Evolutionary conservation across 2,329 filamentous ascomycete genomes (phyloP), one percentile per base, ranked within the genome.

Genomic region (Trichoderma endophyticum): DNA sequence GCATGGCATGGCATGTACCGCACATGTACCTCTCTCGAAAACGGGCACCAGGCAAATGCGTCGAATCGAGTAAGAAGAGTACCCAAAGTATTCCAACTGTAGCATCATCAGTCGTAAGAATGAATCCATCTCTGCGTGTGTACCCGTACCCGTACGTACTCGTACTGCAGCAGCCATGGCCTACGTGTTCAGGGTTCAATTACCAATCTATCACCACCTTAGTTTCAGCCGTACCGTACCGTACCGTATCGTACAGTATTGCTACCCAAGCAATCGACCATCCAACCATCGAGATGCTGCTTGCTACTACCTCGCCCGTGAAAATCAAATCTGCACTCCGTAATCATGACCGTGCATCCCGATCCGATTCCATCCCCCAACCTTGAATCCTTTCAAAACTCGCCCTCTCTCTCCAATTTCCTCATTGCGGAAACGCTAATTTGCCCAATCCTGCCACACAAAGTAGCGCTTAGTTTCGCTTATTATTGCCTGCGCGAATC

Each of bases 381-480:
- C 39, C 39, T 43, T 43, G 39, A 36, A 36, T 36, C 34, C 34
- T 36, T 14, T 30, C 12, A 18, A 32, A 24, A 6, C 51, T 56
- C 32, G 18, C 32, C 15, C n/a, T 36, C 24, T 59, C n/a, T 21
- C 36, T 15, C n/a, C 24, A 68, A 30, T 59, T 43, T 15, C 26
- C 56, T 34, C 18, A 24, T 28, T 61, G 57, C 66, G 36, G 18
- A 63, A 54, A 51, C 39, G 34, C 66, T 61, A 51, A 61, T 51
- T 61, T 69, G 21, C 56, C 36, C 26, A 48, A 51, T 61, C 57
- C 57, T 61, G 36, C 26, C 36, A 61, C 26, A 39, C 34, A 7
- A 15, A 15, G 54, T 69, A 69, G 66, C 66, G 66, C 57, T 61
- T 61, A 69, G 66, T 69, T 69, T 69, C 57, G 57, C 57, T 61